These are phyloP conservation scores for Pyracantha coccinea DNA, from an alignment of 331 rosid genomes.

Conservation along the genomic window DNA sequence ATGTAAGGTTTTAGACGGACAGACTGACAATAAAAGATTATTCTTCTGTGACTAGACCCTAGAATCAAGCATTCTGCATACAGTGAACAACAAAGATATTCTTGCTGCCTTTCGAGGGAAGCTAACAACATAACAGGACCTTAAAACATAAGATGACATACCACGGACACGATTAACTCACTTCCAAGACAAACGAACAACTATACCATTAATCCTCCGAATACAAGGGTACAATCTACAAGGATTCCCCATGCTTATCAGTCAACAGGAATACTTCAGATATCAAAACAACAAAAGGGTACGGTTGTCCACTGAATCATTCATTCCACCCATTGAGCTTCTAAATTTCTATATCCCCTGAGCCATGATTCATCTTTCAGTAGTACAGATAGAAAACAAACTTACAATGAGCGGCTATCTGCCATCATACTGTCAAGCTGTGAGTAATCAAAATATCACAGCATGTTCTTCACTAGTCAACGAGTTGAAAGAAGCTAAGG, in stretches of 20 bases:
- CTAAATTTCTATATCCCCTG: constrained; percentile 13
- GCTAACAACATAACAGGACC: not conserved
- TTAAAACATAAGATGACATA: not conserved
- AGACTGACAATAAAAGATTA: not conserved
- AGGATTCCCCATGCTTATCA: not conserved
- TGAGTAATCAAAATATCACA: constrained; percentile 26
- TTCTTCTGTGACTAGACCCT: not conserved
- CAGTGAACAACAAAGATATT: not conserved
- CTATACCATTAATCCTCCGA: not conserved
- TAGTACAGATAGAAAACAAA: constrained; percentile 3
- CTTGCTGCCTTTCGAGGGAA: too few relatives aligned
- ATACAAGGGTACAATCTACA: not conserved
- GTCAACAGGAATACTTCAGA: not conserved
- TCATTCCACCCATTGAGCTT: constrained; percentile 4
- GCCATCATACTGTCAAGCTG: constrained; percentile 15
- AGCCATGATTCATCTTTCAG: not conserved
- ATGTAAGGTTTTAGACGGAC: not conserved
- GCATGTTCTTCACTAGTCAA: constrained; percentile 51
- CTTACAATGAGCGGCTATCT: constrained; percentile 33
- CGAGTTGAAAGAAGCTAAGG: constrained; percentile 46
- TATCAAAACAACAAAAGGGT: constrained; percentile 12
- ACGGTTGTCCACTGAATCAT: not conserved
- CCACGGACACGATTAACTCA: not conserved
- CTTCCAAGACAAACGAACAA: not conserved
- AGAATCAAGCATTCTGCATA: not conserved